Percentiles rank a stretch among this genome's conserved stretches.
Evolutionary conservation across 2,329 filamentous ascomycete species (phyloP).

Genomic region (Cladosporium cucumerinum): DNA sequence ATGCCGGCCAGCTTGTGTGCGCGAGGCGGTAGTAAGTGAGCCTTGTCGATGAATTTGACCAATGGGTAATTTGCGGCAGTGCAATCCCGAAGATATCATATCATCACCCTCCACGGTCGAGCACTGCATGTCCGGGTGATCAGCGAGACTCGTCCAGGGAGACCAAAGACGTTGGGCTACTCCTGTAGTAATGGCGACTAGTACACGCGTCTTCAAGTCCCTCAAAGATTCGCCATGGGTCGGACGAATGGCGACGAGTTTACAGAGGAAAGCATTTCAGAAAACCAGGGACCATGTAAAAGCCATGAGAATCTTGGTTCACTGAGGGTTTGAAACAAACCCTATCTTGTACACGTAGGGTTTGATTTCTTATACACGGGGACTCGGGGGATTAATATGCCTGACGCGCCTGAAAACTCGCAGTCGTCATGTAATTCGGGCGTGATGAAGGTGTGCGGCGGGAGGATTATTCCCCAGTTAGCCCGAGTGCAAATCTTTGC

Average conservation of each 20-base stretch:
- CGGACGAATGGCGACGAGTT: background rate
- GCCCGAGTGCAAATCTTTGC: slow-evolving; percentile 6
- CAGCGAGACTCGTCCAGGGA: slow-evolving; percentile 2
- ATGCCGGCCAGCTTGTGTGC: background rate
- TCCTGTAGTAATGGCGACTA: background rate
- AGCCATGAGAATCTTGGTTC: background rate
- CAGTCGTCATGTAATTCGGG: background rate
- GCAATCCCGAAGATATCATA: background rate
- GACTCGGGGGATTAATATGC: background rate
- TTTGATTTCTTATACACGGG: background rate
- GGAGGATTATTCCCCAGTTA: background rate
- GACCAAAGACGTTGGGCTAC: background rate
- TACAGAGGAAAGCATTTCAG: background rate
- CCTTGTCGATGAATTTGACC: background rate
- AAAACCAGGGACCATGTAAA: background rate
- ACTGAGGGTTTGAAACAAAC: background rate
- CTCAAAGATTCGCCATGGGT: background rate
- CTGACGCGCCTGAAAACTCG: background rate
- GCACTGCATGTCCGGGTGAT: background rate
- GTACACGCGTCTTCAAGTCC: background rate
- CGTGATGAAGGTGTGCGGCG: background rate
- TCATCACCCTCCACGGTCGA: too few species aligned
- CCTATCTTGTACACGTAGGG: background rate
- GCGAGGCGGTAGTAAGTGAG: background rate
- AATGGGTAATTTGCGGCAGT: background rate